These are phyloP conservation scores for Penicillium coprophilum DNA, from an alignment of 495 filamentous ascomycete genomes.

Conservation along the genomic window DNA sequence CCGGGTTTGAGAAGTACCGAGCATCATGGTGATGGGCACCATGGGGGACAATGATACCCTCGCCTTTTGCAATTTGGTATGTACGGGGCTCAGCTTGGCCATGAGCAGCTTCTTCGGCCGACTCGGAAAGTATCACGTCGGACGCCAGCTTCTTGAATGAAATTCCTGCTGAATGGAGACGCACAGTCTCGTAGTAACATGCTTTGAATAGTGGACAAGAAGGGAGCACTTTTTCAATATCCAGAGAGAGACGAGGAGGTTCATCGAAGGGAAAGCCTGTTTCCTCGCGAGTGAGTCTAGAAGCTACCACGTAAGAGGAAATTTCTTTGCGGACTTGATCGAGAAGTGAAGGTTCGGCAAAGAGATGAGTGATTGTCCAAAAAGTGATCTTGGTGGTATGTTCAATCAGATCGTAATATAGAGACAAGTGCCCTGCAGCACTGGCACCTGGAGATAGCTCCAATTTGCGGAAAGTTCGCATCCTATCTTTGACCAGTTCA, in stretches of 20 bases:
- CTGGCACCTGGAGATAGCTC: conserved; percentile 34
- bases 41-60: conserved; percentile 49
- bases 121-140: conserved; percentile 47
- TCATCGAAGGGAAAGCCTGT: conserved; percentile 54
- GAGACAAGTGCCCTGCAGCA: conserved; percentile 37
- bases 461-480: conserved; percentile 37
- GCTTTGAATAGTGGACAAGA: conserved; percentile 54
- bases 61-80: conserved; percentile 50
- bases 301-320: conserved; percentile 42
- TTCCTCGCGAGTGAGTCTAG: conserved; percentile 43
- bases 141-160: conserved; percentile 44
- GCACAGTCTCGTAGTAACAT: conserved; percentile 55
- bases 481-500: conserved; percentile 46
- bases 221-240: conserved; percentile 42
- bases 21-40: conserved; percentile 52
- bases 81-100: conserved; percentile 30
- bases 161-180: conserved; percentile 51
- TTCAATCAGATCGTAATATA: conserved; percentile 56
- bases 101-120: conserved; percentile 37
- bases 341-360: conserved; percentile 44
- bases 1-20: conserved; percentile 47
- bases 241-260: conserved; percentile 49
- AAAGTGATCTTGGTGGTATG: conserved; percentile 54
- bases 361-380: conserved; percentile 58
- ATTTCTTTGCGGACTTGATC: conserved; percentile 55